Evolutionary conservation across 805 yeast genomes (phyloP).

Genomic region (Spathaspora arborariae): DNA sequence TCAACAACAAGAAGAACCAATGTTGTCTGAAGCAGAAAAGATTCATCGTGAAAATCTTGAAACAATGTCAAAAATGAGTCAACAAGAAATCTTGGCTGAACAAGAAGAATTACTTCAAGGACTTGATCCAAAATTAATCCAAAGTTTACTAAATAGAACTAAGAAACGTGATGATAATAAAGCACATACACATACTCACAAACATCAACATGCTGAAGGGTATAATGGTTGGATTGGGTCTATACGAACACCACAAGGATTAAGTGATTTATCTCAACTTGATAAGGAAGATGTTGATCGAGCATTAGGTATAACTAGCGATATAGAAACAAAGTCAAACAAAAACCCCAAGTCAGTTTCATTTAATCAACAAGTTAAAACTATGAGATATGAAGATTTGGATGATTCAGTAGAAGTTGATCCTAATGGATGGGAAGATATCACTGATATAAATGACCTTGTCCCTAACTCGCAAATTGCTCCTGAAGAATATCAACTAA

Average conservation of each 20-base stretch:
- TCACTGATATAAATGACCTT: constrained; percentile 47
- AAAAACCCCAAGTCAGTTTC: constrained; percentile 27
- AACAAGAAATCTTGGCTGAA: constrained; percentile 60
- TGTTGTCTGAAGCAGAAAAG: constrained; percentile 59
- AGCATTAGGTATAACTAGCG: constrained; percentile 29
- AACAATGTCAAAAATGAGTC: constrained; percentile 56
- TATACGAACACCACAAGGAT: constrained; percentile 33
- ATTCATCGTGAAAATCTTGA: constrained; percentile 76
- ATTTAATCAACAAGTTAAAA: constrained; percentile 26
- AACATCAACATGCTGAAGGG: constrained; percentile 39
- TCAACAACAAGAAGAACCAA: constrained; percentile 6
- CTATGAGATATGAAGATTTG: constrained; percentile 26
- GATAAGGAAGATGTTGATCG: constrained; percentile 33
- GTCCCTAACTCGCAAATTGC: constrained; percentile 45
- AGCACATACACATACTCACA: constrained; percentile 13
- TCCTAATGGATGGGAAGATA: constrained; percentile 47
- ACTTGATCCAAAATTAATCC: constrained; percentile 66
- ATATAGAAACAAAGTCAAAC: constrained; percentile 1
- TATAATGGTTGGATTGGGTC: constrained; percentile 40
- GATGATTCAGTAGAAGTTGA: constrained; percentile 20
- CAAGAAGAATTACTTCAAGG: constrained; percentile 61
- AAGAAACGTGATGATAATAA: constrained; percentile 35
- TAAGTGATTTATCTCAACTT: constrained; percentile 27
- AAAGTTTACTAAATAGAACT: constrained; percentile 54
- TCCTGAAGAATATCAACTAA: constrained; percentile 40